These are phyloP conservation scores for Inga laurina DNA, from an alignment of 306 rosid species.

Conservation along the genomic window DNA sequence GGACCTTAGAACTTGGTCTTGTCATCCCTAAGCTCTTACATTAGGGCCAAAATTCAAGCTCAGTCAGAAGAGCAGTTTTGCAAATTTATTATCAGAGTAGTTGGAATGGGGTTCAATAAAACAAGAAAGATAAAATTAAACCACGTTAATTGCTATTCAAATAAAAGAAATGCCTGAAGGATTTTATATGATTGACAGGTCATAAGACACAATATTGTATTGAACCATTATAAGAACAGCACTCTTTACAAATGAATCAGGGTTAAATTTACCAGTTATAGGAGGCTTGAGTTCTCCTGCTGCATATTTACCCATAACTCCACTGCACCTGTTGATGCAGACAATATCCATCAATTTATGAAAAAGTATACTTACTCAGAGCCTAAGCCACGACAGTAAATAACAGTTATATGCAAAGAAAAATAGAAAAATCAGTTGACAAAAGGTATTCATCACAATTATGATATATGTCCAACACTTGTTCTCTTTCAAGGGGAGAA, in stretches of 20 bases:
- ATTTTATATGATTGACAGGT: neutral
- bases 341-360: neutral
- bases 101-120: neutral
- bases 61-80: neutral
- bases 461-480: neutral
- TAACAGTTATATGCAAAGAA: neutral
- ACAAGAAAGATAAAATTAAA: neutral
- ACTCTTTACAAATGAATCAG: neutral
- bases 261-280: conserved; percentile 52
- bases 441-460: neutral
- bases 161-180: neutral
- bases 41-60: neutral
- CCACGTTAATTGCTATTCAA: neutral
- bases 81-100: neutral
- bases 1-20: neutral
- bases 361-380: neutral
- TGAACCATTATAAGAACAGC: neutral
- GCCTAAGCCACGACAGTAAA: neutral
- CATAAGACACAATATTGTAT: neutral
- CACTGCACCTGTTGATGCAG: conserved; percentile 64
- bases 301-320: conserved; percentile 80
- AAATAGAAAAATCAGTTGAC: neutral
- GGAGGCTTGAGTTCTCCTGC: conserved; percentile 82
- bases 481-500: neutral
- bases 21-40: neutral